Evolutionary conservation across 2,329 filamentous ascomycete genomes (phyloP), one percentile per base, ranked within the genome.

Genomic region (Macrophomina tecta): DNA sequence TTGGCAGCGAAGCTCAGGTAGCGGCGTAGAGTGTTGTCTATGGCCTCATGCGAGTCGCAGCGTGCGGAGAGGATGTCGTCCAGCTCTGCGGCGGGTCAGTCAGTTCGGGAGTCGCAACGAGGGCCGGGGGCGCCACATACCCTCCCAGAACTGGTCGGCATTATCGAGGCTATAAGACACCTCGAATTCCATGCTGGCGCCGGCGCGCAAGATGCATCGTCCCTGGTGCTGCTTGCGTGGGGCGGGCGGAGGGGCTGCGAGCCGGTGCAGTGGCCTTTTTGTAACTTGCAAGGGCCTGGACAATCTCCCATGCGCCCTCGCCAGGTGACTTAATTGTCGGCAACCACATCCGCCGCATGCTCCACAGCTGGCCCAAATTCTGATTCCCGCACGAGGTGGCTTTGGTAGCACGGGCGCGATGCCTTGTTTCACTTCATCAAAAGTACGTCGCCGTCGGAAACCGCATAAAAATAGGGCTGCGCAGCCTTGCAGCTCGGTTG

Each of bases 131-230:
- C 48, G 48, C 58, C 68, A 76, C 86, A 78, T 79, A 97, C 94
- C 91, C 80, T 89, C 85, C 94, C 93, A 97, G 82, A 97, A 93
- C 81, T 94, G 90, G 79, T 93, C 87, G 82, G 93, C 92, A 79
- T 88, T 90, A 80, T 94, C 90, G 79, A 92, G 85, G 76, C 84
- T 85, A 79, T 87, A 86, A 73, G 85, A 86, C 75, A 86, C 86
- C 80, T 93, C 90, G 81, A 88, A 87, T 82, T 91, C 81, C 87
- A 90, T 89, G 71, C 74, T 81, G 75, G 71, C 71, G 74, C 78
- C 74, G 76, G 70, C 70, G 71, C 71, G 69, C 69, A 72, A 77
- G 69, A 78, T 75, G 73, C 77, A 79, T 79, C 52, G 66, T 67
- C 60, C 40, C 52, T 64, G 61, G 60, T 53, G 56, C 38, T 40